A percentile compares a stretch with the other conserved stretches of the same genome.
Evolutionary conservation across 106 monocot genomes (phyloP).

Genomic region (Acorus gramineus): DNA sequence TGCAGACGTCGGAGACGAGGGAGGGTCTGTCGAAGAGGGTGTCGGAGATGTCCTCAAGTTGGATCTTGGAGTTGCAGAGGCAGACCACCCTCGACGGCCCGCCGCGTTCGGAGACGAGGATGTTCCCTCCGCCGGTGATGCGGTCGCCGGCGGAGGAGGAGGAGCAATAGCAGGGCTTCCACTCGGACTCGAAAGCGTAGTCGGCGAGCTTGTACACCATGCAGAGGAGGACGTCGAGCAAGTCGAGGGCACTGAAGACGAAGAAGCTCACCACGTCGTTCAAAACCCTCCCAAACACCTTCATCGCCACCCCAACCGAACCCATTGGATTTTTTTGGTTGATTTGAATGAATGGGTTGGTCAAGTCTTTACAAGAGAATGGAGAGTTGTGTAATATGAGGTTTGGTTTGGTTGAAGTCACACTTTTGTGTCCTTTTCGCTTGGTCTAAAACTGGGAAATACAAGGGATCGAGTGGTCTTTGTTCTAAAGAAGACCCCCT

Average conservation of each 20-base stretch:
- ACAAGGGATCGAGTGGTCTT: too few species aligned
- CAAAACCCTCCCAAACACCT: slow-evolving; percentile 21
- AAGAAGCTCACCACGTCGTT: slow-evolving; percentile 58
- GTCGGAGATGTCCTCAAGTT: slow-evolving; percentile 83
- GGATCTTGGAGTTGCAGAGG: slow-evolving; percentile 49
- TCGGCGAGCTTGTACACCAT: slow-evolving; percentile 5
- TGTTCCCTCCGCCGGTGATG: slow-evolving; percentile 28
- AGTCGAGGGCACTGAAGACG: not conserved
- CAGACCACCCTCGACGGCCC: slow-evolving; percentile 50
- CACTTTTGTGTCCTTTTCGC: too few species aligned
- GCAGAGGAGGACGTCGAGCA: slow-evolving; percentile 8
- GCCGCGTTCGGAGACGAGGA: slow-evolving; percentile 47
- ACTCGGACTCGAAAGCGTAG: slow-evolving; percentile 5
- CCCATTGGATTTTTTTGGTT: not conserved
- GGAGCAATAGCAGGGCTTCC: slow-evolving; percentile 9
- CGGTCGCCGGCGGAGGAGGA: not conserved
- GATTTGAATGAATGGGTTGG: too few species aligned
- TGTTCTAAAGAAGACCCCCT: too few species aligned
- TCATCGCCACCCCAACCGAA: slow-evolving; percentile 5
- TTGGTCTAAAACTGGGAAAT: too few species aligned
- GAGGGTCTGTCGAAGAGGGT: slow-evolving; percentile 67
- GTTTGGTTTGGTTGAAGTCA: too few species aligned
- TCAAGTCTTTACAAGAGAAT: too few species aligned
- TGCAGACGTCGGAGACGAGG: slow-evolving; percentile 35
- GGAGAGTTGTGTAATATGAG: too few species aligned